Percentiles rank a stretch among this genome's conserved stretches.
Evolutionary conservation across 108 stramenopile species (phyloP).

Genomic region (Thalassiosira profunda): DNA sequence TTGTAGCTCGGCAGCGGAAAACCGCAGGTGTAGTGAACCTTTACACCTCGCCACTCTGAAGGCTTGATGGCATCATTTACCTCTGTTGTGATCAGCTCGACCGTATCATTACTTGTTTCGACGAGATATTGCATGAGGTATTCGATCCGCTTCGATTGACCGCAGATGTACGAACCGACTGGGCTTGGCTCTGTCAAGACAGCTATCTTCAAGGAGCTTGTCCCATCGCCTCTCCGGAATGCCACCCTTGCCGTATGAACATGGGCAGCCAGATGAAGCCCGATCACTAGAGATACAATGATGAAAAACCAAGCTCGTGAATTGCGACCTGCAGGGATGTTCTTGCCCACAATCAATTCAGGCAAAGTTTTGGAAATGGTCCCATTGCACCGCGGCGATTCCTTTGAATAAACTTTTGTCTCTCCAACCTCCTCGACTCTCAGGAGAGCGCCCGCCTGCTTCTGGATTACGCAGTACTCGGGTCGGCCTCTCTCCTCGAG

Average conservation of each 20-base stretch:
- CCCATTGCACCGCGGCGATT: too few relatives aligned
- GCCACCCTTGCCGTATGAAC: too few relatives aligned
- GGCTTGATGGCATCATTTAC: constrained; percentile 7
- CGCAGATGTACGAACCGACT: constrained; percentile 63
- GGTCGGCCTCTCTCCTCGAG: neutral
- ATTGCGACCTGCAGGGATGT: too few relatives aligned
- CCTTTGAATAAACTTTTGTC: neutral
- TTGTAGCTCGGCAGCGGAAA: constrained; percentile 57
- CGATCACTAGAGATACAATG: neutral
- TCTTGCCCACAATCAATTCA: neutral
- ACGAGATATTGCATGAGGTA: constrained; percentile 53
- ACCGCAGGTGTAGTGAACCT: constrained; percentile 48
- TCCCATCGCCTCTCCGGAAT: too few relatives aligned
- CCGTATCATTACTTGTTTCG: constrained; percentile 45
- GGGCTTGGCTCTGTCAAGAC: constrained; percentile 24
- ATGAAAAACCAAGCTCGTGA: too few relatives aligned
- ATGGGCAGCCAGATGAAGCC: neutral
- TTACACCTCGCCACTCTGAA: constrained; percentile 11
- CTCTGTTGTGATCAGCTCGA: constrained; percentile 59
- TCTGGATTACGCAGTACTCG: neutral
- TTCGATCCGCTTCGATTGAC: constrained; percentile 72
- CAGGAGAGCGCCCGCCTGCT: neutral
- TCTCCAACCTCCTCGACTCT: neutral
- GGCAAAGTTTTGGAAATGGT: too few relatives aligned
- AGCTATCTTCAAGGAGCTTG: constrained; percentile 7